Evolutionary conservation across 352 stramenopile species (phyloP).

Genomic region (Halophytophthora polymorphica): DNA sequence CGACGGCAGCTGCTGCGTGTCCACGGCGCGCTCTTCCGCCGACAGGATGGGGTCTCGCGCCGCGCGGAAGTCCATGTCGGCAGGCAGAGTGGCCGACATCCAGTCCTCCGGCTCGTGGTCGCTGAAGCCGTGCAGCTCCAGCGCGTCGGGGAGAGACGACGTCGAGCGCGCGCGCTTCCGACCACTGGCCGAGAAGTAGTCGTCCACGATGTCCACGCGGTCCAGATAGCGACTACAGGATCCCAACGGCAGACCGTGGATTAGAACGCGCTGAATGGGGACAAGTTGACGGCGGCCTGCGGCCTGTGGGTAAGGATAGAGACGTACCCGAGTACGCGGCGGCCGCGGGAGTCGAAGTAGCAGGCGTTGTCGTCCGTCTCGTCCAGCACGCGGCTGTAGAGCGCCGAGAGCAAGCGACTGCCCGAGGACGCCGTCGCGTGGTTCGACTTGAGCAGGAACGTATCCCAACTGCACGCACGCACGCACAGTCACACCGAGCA

Average conservation of each 20-base stretch:
- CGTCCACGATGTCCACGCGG: slow-evolving; percentile 45
- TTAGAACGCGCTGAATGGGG: no score
- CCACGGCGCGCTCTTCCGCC: no score
- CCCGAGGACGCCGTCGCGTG: slow-evolving; percentile 54
- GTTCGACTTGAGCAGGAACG: slow-evolving; percentile 37
- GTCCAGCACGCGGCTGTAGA: slow-evolving; percentile 74
- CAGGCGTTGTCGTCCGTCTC: slow-evolving; percentile 68
- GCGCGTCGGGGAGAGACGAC: slow-evolving; percentile 1
- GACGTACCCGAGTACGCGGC: slow-evolving; percentile 39
- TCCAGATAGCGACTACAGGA: slow-evolving; percentile 36
- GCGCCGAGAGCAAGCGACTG: slow-evolving; percentile 71
- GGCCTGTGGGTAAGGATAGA: background rate
- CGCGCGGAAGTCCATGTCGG: no score
- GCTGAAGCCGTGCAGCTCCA: slow-evolving; percentile 23
- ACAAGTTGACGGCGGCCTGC: no score
- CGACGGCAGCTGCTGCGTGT: background rate
- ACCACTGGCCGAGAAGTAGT: slow-evolving; percentile 44
- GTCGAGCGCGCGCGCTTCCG: slow-evolving; percentile 1
- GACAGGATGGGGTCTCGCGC: no score
- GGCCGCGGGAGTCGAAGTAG: slow-evolving; percentile 53
- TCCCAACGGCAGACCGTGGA: background rate
- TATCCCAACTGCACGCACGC: slow-evolving; percentile 36
- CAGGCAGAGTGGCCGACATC: no score
- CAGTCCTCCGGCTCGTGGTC: slow-evolving; percentile 15
- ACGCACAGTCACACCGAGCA: background rate